Percentiles rank a stretch among this genome's conserved stretches.
These are phyloP conservation scores for Wallacemonas collosoma DNA, from an alignment of 208 protist genomes.

Conservation along the genomic window DNA sequence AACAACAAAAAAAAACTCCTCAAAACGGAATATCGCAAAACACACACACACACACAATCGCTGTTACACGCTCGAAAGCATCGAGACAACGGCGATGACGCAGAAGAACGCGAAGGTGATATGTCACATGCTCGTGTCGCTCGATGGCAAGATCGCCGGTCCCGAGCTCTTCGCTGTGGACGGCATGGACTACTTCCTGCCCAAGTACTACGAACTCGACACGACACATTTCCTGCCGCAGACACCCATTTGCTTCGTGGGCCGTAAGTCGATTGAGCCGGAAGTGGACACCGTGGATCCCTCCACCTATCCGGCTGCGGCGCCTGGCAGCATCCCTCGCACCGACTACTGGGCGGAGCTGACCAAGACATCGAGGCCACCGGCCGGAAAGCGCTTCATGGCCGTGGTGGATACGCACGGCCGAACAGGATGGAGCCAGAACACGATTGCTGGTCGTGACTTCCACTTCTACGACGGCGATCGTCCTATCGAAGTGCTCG, in stretches of 20 bases:
- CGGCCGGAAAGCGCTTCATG: constrained; percentile 23
- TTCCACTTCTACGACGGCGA: constrained; percentile 35
- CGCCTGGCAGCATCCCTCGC: constrained; percentile 11
- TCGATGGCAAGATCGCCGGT: constrained; percentile 16
- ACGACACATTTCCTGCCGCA: constrained; percentile 11
- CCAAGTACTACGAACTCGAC: constrained; percentile 16
- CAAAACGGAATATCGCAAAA: not conserved
- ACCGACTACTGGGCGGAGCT: constrained; percentile 18
- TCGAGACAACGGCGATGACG: not conserved
- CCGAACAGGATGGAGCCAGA: constrained; percentile 20
- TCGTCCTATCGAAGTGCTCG: constrained; percentile 28
- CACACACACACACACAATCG: not conserved
- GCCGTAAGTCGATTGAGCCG: constrained; percentile 21
- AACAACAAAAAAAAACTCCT: no score
- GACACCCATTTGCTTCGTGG: constrained; percentile 21
- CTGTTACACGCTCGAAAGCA: not conserved
- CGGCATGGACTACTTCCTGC: constrained; percentile 6
- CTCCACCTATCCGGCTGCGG: not conserved
- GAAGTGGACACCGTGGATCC: not conserved
- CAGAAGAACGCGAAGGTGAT: not conserved
- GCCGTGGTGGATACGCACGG: constrained; percentile 28
- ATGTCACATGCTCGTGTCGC: constrained; percentile 15
- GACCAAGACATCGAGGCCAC: not conserved
- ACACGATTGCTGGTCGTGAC: constrained; percentile 3
- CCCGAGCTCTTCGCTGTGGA: not conserved